Base-by-base conservation (phyloP, 495 filamentous ascomycete species). In the Talaromyces wortmannii region DNA sequence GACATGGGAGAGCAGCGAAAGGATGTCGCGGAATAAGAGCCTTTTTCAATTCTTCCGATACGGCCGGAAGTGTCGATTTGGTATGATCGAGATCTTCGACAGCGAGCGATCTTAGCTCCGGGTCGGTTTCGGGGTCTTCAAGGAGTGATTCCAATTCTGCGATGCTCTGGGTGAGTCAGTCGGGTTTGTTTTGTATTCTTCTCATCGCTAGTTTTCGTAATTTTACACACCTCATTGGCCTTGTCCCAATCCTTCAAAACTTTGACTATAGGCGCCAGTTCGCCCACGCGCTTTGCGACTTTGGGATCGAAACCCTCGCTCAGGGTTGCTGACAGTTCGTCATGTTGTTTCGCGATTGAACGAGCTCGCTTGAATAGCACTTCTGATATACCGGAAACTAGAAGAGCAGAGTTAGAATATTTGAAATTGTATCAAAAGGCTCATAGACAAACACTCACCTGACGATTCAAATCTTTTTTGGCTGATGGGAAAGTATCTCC, bases 1-100 rank as follows among this genome's bases (percentile, higher is more conserved):
- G 75, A 60, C 92, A 96, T 44, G 91, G 89, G 59, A 98, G 83
- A 55, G 90, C 80, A n/a, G 90, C 90, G 64, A 97, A 98, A 5
- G 95, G 92, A 63, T 98, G 91, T 48, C 82, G 81, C 6, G 92
- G 92, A 32, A 95, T 85, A 51, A 98, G 82, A 12, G 87, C 78
- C 15, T 79, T 79, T 42, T 87, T 88, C 8, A 98, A 75, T 31
- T 79, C 77, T 15, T 74, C 76, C 2, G 83, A 82, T 17, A 92
- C 78, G 0, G 69, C 59, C 11, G 76, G 73, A 18, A 95, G 73
- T 47, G 78, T 63, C n/a, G 74, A 66, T 44, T 75, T 70, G n/a
- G 87, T 90, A 10, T 74, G 64, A 31, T 77, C 73, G 12, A 96
- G 69, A 62, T 98, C 94, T 52, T 92, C 88, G 13, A 78, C 70